These are phyloP conservation scores for Periconia sp. DNA, from an alignment of 2,329 filamentous ascomycete species.

Conservation along the genomic window DNA sequence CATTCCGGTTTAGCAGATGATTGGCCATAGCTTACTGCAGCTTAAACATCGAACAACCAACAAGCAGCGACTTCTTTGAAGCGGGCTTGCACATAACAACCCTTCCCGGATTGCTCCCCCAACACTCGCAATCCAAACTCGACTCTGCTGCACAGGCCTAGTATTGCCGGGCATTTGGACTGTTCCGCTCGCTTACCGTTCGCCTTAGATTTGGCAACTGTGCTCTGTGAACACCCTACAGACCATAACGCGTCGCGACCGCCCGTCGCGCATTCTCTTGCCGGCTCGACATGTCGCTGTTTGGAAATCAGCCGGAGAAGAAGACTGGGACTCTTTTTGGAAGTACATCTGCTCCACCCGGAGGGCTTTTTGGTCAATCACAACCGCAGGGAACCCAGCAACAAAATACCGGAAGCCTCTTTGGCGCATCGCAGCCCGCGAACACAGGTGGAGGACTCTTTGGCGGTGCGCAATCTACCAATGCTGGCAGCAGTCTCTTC, in stretches of 20 bases:
- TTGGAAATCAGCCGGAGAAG: slow-evolving; percentile 33
- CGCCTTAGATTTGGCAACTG: not conserved
- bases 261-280: not conserved
- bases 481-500: slow-evolving; percentile 22
- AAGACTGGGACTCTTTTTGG: slow-evolving; percentile 42
- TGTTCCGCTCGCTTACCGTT: not conserved
- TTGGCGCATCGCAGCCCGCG: slow-evolving; percentile 20
- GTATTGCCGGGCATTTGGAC: not conserved
- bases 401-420: slow-evolving; percentile 27
- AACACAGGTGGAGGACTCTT: slow-evolving; percentile 14
- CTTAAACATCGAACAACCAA: not conserved
- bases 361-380: slow-evolving; percentile 44
- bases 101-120: not conserved
- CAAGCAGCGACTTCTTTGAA: not conserved
- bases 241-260: not conserved
- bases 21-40: not conserved
- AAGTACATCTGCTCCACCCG: slow-evolving; percentile 37
- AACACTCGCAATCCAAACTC: not conserved
- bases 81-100: not conserved
- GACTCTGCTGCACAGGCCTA: not conserved
- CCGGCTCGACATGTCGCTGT: slow-evolving; percentile 30
- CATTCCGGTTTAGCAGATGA: slow-evolving; percentile 13
- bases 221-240: not conserved
- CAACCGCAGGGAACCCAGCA: slow-evolving; percentile 40
- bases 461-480: slow-evolving; percentile 14